phyloP scores from a whole-genome alignment of 176 grass and related monocot genomes.

The Avena eriantha region DNA sequence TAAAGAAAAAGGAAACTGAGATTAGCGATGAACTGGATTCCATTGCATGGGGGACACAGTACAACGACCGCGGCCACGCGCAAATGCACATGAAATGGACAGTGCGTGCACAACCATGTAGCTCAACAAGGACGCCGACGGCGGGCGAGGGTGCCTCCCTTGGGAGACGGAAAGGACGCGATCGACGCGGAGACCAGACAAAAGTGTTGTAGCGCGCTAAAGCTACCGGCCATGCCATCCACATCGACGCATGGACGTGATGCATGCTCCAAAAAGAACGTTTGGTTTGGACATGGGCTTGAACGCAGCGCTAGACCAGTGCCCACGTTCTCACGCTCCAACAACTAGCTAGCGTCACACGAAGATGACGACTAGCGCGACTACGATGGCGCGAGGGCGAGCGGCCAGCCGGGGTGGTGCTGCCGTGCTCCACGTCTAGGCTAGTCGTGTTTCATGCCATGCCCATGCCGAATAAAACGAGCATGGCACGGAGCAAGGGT shows the following conservation, averaged over 20 bases:
- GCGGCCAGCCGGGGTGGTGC: background rate
- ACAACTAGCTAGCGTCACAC: background rate
- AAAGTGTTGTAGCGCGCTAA: background rate
- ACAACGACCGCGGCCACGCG: background rate
- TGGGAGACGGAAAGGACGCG: background rate
- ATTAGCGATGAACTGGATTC: background rate
- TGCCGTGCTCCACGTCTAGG: background rate
- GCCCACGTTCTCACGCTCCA: background rate
- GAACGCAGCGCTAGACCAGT: slow-evolving; percentile 5
- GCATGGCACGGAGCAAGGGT: background rate
- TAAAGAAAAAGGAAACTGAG: too few relatives aligned
- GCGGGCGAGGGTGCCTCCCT: slow-evolving; percentile 6
- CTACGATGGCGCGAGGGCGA: background rate
- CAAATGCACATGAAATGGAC: background rate
- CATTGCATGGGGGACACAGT: background rate
- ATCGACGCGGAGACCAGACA: background rate
- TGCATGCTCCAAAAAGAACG: slow-evolving; percentile 7
- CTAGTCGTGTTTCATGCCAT: background rate
- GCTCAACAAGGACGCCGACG: slow-evolving; percentile 34
- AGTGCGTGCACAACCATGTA: background rate
- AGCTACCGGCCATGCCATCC: slow-evolving; percentile 24
- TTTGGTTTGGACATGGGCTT: background rate
- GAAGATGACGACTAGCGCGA: background rate
- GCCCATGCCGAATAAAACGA: background rate
- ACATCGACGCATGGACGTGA: slow-evolving; percentile 19